Base-by-base conservation (phyloP, 768 basidiomycete genomes). In the Lactarius tabidus region DNA sequence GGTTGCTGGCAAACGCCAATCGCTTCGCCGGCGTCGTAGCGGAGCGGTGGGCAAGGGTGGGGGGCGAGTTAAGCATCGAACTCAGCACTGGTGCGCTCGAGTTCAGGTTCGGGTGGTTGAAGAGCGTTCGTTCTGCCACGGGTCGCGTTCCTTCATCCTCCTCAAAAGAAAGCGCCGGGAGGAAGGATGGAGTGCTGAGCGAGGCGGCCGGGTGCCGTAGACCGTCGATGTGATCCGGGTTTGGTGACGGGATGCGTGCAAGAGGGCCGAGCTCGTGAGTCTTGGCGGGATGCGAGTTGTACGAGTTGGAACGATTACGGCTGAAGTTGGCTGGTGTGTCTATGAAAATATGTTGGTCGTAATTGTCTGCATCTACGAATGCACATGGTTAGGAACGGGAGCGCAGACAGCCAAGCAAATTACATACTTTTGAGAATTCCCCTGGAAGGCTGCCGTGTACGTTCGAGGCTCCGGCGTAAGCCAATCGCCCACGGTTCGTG, bases 41-140 rank as follows among this genome's bases (percentile, higher is more conserved):
- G 10, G 89, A 84, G 43, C 94, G 84, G 63, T 89, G 88, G 4
- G 86, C 74, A n/a, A 89, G 78, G 35, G 83, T 82, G 28, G 87
- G 78, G 70, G 77, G 75, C 1, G 82, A 59, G 15, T 77, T 75
- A 38, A 77, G 76, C 60, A 87, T 78, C 51, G 84, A 82, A 18
- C 90, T 87, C 57, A 98, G 78, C 6, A 89, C 87, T 0, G 97
- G 96, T 1, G 94, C 95, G 14, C 95, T 97, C 18, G 90, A 93
- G 76, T 96, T 85, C n/a, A 70, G 59, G 20, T 62, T 66, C 60
- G 95, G 87, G 71, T 95, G 87, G 67, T 82, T 86, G 79, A 93
- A 96, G 31, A 92, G 79, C 74, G 72, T 70, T 78, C 81, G 79
- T 67, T 83, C 82, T 59, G 79, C 72, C 51, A 41, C 80, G 75